Conservation (phyloP, 768 basidiomycete genomes). For the Cubamyces sp. region DNA sequence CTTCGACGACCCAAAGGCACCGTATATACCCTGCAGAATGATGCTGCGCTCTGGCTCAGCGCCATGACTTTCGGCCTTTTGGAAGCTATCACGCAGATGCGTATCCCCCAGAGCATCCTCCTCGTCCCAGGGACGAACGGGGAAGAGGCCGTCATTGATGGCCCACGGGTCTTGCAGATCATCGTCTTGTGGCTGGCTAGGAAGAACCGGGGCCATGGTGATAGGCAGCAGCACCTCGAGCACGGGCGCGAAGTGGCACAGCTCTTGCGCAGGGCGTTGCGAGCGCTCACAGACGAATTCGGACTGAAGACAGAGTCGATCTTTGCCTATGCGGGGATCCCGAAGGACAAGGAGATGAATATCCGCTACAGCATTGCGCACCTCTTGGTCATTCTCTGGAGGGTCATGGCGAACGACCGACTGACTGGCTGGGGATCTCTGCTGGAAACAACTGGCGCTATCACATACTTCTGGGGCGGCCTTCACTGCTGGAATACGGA, state of each 20-base stretch:
- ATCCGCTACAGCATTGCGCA: not conserved
- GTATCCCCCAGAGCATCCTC: not conserved
- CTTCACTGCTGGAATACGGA: not conserved
- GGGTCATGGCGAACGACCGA: not conserved
- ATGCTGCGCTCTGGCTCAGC: constrained; percentile 1
- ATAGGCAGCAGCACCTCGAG: not conserved
- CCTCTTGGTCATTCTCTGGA: not conserved
- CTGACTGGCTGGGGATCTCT: not conserved
- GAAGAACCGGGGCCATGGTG: not conserved
- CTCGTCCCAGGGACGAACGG: not conserved
- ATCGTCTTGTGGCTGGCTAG: not conserved
- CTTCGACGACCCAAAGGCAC: not conserved
- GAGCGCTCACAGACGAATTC: not conserved
- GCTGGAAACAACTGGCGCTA: not conserved
- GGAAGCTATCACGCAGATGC: not conserved
- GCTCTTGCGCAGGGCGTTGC: not conserved
- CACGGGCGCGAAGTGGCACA: not conserved
- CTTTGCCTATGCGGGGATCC: not conserved
- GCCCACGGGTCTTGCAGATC: not conserved
- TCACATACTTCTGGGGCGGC: too few relatives aligned
- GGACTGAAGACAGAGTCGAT: not conserved
- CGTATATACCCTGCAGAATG: not conserved
- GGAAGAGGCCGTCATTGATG: not conserved
- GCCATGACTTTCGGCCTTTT: not conserved
- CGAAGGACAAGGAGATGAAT: not conserved